Conservation (phyloP, 768 basidiomycete species). For the Naganishia vishniacii region DNA sequence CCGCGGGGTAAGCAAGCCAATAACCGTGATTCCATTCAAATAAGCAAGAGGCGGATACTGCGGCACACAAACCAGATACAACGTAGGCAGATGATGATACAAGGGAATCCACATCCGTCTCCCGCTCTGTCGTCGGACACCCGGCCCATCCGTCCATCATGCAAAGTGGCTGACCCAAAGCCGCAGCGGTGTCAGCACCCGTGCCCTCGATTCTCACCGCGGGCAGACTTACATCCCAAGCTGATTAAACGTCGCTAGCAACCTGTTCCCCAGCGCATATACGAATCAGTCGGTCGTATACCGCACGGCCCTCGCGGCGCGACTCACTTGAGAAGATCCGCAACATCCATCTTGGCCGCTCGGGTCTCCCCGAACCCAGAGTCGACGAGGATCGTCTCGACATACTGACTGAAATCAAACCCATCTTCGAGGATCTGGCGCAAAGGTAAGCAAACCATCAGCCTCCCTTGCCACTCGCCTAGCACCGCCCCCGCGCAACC, state of each 20-base stretch:
- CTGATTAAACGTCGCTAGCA: slow-evolving; percentile 45
- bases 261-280: slow-evolving; percentile 24
- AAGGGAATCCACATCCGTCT: no score
- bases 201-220: neutral
- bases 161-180: slow-evolving; percentile 25
- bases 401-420: slow-evolving; percentile 61
- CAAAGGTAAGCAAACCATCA: neutral
- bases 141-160: neutral
- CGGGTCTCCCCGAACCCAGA: slow-evolving; percentile 69
- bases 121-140: no score
- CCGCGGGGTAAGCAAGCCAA: no score
- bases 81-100: no score
- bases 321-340: slow-evolving; percentile 81
- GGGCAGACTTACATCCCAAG: slow-evolving; percentile 42
- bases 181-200: neutral
- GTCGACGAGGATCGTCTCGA: slow-evolving; percentile 68
- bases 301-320: no score
- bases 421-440: slow-evolving; percentile 65
- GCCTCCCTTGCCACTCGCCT: neutral
- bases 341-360: slow-evolving; percentile 87
- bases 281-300: no score
- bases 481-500: neutral
- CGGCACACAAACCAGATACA: neutral
- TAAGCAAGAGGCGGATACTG: no score
- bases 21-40: no score